Base-by-base conservation (phyloP, 805 yeast genomes). In the Allodekkera sacchari region DNA sequence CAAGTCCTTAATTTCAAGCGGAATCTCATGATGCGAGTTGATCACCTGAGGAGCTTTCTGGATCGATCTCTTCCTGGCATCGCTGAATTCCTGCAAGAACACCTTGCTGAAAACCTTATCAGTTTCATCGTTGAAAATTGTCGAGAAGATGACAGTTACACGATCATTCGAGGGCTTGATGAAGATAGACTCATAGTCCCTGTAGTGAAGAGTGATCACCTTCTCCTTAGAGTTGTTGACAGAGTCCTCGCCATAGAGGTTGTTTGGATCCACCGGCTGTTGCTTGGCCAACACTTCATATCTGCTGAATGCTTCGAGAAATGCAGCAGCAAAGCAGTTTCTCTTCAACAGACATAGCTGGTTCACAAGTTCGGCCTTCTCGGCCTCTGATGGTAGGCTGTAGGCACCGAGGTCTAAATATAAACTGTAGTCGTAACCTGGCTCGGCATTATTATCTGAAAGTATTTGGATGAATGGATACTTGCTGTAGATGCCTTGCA, bases 31-130 rank as follows among this genome's bases (percentile, higher is more conserved):
- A 52, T 80, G 87, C 5, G 94, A 80, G 51, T 82, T 88, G 47
- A 92, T 71, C 32, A 92, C 99, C 64, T 92, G 99, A 12, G 99
- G 99, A 2, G 97, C 96, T 30, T 92, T 88, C 61, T 92, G 98
- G 38, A 92, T 89, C 5, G 94, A 82, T 57, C 96, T 74, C 53
- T 83, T 83, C 60, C 99, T 77, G 8, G 97, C 96, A 56, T 88
- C 96, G 27, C 87, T 95, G 55, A 88, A 88, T 61, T 88, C 96
- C 54, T 85, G 95, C 41, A 85, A 63, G 51, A 85, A 85, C 22
- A 85, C 94, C 56, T 80, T 84, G 26, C 94, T 94, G 45, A 84
- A 82, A 32, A 83, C 71, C 54, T 83, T 85, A 59, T 92, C 99
- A 3, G 97, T 92, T 57, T 92, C 97, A 59, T 92, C 99, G 52